Base-by-base conservation (phyloP, 208 protist species). In the Tritrichomonas musculus region DNA sequence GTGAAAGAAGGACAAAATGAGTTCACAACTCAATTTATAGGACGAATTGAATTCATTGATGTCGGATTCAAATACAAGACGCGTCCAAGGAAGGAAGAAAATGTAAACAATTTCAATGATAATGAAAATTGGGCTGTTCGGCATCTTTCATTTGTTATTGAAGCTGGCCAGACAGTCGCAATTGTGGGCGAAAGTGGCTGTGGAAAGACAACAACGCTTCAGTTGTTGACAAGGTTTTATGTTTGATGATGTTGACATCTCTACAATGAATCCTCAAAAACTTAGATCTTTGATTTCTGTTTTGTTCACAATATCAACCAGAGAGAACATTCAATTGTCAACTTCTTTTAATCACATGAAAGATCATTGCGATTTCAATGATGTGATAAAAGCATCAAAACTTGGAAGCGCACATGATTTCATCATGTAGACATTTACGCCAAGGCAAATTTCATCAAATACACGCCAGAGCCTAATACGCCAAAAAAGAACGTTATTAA, bases 121-220 rank as follows among this genome's bases (percentile, higher is more conserved):
- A 53, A 20, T 4, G 94, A 94, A 60, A 93, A 88, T 39, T n/a
- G 30, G 0, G 94, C 96, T 49, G 93, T 96, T 55, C 44, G 93
- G 5, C 93, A 92, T 27, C 75, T 96, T 20, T 92, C 50, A 13
- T 80, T 96, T 36, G 5, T 0, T 0, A 73, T 96, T 47, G 25
- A 66, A 27, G 33, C 93, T 30, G 94, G 95, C n/a, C 27, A 95
- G 72, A 96, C 94, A 5, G 92, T 95, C 3, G 95, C 95, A 13
- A 93, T 96, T 13, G 95, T 96, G 39, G 96, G 96, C 11, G 94
- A 95, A 22, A 96, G 95, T 36, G 96, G 96, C 30, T 95, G 94
- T 39, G 96, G 96, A n/a, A 97, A 97, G 93, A 96, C 96, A 22
- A 97, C 96, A 20, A 77, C 96, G 30, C 88, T 96, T 73, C 64